Evolutionary conservation across 306 rosid species (phyloP).

Genomic region (Quercus wislizeni): DNA sequence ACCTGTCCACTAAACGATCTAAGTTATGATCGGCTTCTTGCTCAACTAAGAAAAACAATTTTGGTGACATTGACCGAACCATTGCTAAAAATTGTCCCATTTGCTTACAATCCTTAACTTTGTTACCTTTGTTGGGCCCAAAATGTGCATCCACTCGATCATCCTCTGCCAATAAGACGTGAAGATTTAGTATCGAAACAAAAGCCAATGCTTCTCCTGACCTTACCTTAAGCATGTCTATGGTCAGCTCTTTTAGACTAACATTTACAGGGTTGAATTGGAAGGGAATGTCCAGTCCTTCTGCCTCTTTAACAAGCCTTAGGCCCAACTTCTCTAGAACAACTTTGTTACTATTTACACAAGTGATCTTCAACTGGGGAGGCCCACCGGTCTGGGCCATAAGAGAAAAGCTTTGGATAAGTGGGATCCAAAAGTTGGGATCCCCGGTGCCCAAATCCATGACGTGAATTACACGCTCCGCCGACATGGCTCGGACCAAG

Average conservation of each 20-base stretch:
- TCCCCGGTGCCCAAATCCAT: constrained; percentile 19
- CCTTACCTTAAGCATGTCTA: constrained; percentile 3
- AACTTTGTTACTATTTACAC: neutral
- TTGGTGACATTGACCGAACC: constrained; percentile 25
- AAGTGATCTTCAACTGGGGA: constrained; percentile 15
- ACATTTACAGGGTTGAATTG: constrained; percentile 13
- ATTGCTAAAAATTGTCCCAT: constrained; percentile 16
- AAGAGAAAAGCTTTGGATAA: neutral
- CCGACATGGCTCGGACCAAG: constrained; percentile 5
- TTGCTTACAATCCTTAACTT: neutral
- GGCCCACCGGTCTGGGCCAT: neutral
- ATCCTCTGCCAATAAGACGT: constrained; percentile 7
- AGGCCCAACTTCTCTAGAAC: constrained; percentile 5
- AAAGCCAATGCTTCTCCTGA: constrained; percentile 7
- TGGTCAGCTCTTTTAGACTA: constrained; percentile 5
- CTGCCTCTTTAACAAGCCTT: constrained; percentile 13
- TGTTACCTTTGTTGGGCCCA: neutral
- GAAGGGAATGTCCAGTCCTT: neutral
- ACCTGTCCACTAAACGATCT: constrained; percentile 9
- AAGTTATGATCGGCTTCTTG: constrained; percentile 23
- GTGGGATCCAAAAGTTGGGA: constrained; percentile 5
- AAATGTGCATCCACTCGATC: neutral
- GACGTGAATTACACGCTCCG: neutral
- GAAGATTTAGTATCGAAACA: constrained; percentile 18
- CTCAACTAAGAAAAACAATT: constrained; percentile 18